phyloP scores from a whole-genome alignment of 2,329 filamentous ascomycete species.

The Verticillium zaregamsianum region DNA sequence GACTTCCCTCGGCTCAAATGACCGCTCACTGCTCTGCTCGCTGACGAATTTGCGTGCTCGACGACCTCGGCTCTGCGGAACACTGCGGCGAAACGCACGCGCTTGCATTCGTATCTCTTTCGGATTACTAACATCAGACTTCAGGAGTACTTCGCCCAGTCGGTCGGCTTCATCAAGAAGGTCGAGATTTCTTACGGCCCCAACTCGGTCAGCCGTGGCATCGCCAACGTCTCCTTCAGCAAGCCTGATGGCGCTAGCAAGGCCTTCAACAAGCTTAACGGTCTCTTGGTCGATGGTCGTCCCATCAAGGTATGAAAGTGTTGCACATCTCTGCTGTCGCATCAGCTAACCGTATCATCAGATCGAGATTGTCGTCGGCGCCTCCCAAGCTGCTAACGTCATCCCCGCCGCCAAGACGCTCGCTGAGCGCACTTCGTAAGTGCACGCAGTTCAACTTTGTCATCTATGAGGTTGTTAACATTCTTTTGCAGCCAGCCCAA shows the following conservation, averaged over 20 bases:
- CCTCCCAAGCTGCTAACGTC: slow-evolving; percentile 64
- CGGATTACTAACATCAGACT: slow-evolving; percentile 61
- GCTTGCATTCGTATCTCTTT: slow-evolving; percentile 26
- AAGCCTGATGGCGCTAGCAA: slow-evolving; percentile 78
- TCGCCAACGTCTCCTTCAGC: slow-evolving; percentile 83
- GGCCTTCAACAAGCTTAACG: slow-evolving; percentile 80
- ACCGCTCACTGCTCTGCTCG: slow-evolving; percentile 32
- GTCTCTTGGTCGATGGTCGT: slow-evolving; percentile 81
- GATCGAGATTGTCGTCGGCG: slow-evolving; percentile 89
- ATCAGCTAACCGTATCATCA: slow-evolving; percentile 31
- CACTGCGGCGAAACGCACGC: slow-evolving; percentile 12
- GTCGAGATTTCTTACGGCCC: slow-evolving; percentile 91
- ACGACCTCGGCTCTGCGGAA: not conserved
- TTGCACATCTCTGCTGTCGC: not conserved
- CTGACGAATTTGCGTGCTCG: slow-evolving; percentile 11
- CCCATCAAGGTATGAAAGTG: slow-evolving; percentile 73
- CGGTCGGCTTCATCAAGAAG: slow-evolving; percentile 85
- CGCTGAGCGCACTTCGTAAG: slow-evolving; percentile 74
- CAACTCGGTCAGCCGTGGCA: slow-evolving; percentile 85
- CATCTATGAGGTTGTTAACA: slow-evolving; percentile 15
- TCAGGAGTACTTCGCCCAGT: slow-evolving; percentile 95
- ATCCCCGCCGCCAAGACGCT: slow-evolving; percentile 66
- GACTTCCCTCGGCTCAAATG: not conserved
- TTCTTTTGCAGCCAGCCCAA: slow-evolving; percentile 50
- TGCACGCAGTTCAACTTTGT: slow-evolving; percentile 20